A percentile compares a stretch with the other conserved stretches of the same genome.
Conservation (phyloP, 345 rosid genomes). For the Eucalyptus erythrocorys region DNA sequence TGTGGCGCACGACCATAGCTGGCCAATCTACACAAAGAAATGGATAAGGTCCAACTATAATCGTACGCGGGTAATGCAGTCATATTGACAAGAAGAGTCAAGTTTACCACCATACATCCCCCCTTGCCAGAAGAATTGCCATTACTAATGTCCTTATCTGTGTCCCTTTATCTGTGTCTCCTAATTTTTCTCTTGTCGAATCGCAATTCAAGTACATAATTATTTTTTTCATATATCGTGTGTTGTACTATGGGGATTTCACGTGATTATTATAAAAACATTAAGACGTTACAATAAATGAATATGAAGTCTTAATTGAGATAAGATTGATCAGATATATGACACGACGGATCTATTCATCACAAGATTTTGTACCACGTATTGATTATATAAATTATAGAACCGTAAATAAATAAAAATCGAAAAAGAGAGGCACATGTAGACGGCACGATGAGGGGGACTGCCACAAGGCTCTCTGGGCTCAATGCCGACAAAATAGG, state of each 20-base stretch:
- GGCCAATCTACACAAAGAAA: neutral
- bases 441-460: neutral
- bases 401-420: neutral
- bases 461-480: neutral
- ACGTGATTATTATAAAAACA: neutral
- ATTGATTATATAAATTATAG: neutral
- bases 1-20: neutral
- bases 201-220: neutral
- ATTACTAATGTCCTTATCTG: neutral
- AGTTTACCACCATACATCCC: neutral
- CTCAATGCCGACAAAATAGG: neutral
- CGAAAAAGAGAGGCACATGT: neutral
- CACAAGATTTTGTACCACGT: neutral
- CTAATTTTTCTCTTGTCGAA: neutral
- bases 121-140: neutral
- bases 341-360: too few species aligned
- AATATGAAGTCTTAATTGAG: neutral
- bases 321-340: neutral
- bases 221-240: rapidly evolving
- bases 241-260: rapidly evolving
- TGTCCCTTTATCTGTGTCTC: neutral
- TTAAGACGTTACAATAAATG: neutral
- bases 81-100: neutral
- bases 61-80: neutral
- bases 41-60: neutral